Conservation (phyloP, 1,139 yeast genomes). For the Zhuliangozyma blackwelliae region DNA sequence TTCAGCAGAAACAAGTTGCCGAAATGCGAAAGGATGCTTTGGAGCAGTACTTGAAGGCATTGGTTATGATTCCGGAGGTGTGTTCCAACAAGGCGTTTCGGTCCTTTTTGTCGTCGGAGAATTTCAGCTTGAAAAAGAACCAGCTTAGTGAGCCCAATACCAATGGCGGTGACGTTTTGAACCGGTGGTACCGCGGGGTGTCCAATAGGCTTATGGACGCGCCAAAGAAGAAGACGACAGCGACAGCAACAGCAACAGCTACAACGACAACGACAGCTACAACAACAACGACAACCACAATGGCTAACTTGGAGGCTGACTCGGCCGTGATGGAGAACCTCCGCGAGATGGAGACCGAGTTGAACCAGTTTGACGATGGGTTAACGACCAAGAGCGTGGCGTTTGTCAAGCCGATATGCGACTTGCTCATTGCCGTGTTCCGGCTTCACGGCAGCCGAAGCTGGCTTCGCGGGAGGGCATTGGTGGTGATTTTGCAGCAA, state of each 20-base stretch:
- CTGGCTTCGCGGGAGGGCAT: slow-evolving; percentile 85
- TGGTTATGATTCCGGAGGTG: slow-evolving; percentile 60
- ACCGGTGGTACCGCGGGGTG: slow-evolving; percentile 40
- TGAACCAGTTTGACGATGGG: slow-evolving; percentile 35
- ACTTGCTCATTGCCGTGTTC: slow-evolving; percentile 66
- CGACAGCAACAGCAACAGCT: too few species aligned
- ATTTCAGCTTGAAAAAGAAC: slow-evolving; percentile 42
- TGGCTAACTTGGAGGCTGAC: not conserved
- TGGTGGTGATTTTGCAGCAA: slow-evolving; percentile 78
- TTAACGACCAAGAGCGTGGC: slow-evolving; percentile 12
- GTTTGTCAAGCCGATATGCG: slow-evolving; percentile 81
- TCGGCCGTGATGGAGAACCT: slow-evolving; percentile 24
- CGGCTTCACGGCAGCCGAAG: slow-evolving; percentile 60
- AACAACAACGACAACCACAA: not conserved
- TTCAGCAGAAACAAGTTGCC: slow-evolving; percentile 56
- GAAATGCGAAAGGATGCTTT: slow-evolving; percentile 61
- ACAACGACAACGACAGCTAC: too few species aligned
- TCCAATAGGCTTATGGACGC: slow-evolving; percentile 19
- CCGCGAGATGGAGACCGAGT: slow-evolving; percentile 41
- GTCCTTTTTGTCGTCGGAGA: slow-evolving; percentile 72
- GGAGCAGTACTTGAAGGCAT: slow-evolving; percentile 55
- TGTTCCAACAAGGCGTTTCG: slow-evolving; percentile 73
- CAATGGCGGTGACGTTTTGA: slow-evolving; percentile 30
- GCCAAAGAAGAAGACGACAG: slow-evolving; percentile 2
- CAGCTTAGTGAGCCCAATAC: slow-evolving; percentile 23